These are phyloP conservation scores for Vicia sativa DNA, from an alignment of 306 rosid genomes.

Conservation along the genomic window DNA sequence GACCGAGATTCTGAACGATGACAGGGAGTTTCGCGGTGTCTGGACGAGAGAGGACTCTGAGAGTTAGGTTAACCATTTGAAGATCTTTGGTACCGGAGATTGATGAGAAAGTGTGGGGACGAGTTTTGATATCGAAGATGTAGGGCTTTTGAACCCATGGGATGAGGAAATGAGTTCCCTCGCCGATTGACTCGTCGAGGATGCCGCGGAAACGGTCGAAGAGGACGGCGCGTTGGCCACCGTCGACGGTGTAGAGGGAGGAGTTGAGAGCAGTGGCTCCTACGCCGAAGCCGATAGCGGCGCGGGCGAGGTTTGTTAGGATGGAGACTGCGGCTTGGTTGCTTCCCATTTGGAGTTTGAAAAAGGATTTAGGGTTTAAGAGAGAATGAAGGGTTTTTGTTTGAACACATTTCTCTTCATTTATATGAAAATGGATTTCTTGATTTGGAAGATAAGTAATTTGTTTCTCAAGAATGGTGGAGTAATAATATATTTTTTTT, in stretches of 20 bases:
- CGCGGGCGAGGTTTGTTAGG: slow-evolving; percentile 67
- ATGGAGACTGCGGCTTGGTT: slow-evolving; percentile 75
- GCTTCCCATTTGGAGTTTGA: slow-evolving; percentile 56
- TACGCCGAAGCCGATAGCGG: slow-evolving; percentile 73
- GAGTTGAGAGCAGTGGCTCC: slow-evolving; percentile 56
- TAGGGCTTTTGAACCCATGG: slow-evolving; percentile 98
- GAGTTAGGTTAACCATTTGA: slow-evolving; percentile 87
- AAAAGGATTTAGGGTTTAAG: background rate
- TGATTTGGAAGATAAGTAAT: background rate
- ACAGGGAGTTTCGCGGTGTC: slow-evolving; percentile 68
- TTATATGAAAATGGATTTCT: background rate
- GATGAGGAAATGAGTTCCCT: slow-evolving; percentile 84
- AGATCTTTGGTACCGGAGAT: slow-evolving; percentile 90
- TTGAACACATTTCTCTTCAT: background rate
- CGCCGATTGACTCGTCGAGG: slow-evolving; percentile 58
- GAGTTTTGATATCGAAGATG: slow-evolving; percentile 83
- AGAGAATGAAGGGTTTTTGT: background rate
- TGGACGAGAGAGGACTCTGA: slow-evolving; percentile 81
- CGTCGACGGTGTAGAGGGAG: slow-evolving; percentile 88
- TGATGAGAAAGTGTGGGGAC: slow-evolving; percentile 87
- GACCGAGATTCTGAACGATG: slow-evolving; percentile 83
- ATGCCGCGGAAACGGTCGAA: slow-evolving; percentile 91
- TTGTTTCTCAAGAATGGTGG: no score
- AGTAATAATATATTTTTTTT: no score
- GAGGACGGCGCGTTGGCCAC: slow-evolving; percentile 91